These are phyloP conservation scores for Mycena latifolia DNA, from an alignment of 768 basidiomycete species.

Conservation along the genomic window DNA sequence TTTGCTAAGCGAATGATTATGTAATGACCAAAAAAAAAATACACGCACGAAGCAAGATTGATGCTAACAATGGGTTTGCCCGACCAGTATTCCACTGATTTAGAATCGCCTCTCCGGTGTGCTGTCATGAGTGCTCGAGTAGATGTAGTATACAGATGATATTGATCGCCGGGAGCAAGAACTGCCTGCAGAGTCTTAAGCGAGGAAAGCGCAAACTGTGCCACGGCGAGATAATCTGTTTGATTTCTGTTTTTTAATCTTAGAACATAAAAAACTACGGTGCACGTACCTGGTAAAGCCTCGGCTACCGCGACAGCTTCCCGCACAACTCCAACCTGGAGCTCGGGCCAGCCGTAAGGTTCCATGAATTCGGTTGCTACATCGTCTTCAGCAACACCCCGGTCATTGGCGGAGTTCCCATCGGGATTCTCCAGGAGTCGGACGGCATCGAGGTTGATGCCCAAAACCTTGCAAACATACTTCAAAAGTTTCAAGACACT, in stretches of 20 bases:
- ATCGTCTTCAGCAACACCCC: conserved; percentile 53
- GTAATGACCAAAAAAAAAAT: conserved; percentile 42
- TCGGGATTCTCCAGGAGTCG: conserved; percentile 52
- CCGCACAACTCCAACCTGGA: conserved; percentile 93
- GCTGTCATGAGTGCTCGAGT: conserved; percentile 80
- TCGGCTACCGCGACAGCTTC: conserved; percentile 95
- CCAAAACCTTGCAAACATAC: conserved; percentile 82
- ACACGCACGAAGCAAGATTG: conserved; percentile 81
- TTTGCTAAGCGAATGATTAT: conserved; percentile 7
- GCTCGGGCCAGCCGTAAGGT: conserved; percentile 91
- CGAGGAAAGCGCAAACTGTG: conserved; percentile 91
- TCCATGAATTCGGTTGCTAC: conserved; percentile 57
- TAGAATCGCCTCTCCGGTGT: conserved; percentile 80
- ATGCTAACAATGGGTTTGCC: conserved; percentile 84
- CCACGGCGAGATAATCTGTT: conserved; percentile 83
- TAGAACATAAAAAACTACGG: background rate
- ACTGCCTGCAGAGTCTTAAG: conserved; percentile 79
- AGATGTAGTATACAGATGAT: conserved; percentile 80
- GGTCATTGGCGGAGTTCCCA: conserved; percentile 29
- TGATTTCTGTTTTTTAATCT: conserved; percentile 43
- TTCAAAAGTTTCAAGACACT: conserved; percentile 83
- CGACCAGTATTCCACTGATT: conserved; percentile 88
- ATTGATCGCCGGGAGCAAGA: conserved; percentile 83
- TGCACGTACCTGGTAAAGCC: conserved; percentile 82
- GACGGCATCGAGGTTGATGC: conserved; percentile 84